These are phyloP conservation scores for Lasiosphaeria hispida DNA, from an alignment of 495 filamentous ascomycete genomes.

Conservation along the genomic window DNA sequence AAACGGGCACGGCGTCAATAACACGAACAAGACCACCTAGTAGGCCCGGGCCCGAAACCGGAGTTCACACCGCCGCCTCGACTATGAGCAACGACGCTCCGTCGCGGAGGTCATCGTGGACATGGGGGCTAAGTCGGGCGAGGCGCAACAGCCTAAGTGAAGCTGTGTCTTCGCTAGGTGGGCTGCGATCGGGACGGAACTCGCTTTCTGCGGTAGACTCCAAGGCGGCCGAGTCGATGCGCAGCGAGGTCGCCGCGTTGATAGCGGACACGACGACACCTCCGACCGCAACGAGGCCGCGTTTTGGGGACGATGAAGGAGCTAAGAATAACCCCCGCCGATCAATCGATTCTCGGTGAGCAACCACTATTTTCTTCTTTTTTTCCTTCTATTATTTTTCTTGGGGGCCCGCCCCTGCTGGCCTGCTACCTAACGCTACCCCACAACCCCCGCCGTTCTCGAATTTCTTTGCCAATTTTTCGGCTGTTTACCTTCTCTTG, in stretches of 20 bases:
- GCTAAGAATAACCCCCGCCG: slow-evolving; percentile 15
- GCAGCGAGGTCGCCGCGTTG: background rate
- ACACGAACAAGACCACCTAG: no score
- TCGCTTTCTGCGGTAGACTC: slow-evolving; percentile 17
- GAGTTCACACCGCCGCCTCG: background rate
- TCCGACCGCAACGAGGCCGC: background rate
- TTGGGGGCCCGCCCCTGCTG: background rate
- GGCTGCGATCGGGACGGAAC: slow-evolving; percentile 7
- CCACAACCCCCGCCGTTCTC: no score
- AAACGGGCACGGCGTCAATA: no score
- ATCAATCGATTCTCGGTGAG: slow-evolving; percentile 20
- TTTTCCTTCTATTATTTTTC: background rate
- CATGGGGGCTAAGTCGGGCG: slow-evolving; percentile 1
- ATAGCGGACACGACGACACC: slow-evolving; percentile 1
- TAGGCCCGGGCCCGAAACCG: no score
- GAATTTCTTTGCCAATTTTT: no score
- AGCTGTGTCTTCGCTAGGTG: background rate
- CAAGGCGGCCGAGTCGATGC: slow-evolving; percentile 11
- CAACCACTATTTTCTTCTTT: slow-evolving; percentile 5
- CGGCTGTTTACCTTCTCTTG: no score
- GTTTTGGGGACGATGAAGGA: background rate
- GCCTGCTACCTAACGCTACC: background rate
- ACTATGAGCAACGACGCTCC: background rate
- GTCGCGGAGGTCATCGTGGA: slow-evolving; percentile 10
- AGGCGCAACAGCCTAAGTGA: slow-evolving; percentile 8